phyloP scores from a whole-genome alignment of 179 eudicot genomes.

The Kewa caespitosa region DNA sequence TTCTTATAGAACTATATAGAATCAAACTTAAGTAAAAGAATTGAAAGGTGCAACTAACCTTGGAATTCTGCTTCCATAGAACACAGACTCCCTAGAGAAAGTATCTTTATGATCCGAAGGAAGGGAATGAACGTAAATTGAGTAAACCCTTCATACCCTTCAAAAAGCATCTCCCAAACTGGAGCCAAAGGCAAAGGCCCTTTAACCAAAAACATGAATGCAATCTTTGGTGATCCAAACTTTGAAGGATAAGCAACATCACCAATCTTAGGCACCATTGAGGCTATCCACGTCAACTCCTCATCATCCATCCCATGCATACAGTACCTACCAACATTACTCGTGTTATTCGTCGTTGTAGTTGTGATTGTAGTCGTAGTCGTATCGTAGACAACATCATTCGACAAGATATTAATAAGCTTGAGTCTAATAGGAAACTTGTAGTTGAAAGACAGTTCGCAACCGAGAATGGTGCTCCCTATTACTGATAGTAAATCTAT shows the following conservation, averaged over 20 bases:
- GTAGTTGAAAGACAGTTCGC: too few relatives aligned
- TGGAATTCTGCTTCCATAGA: constrained; percentile 41
- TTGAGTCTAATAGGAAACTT: too few relatives aligned
- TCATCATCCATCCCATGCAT: constrained; percentile 59
- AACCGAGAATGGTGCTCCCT: too few relatives aligned
- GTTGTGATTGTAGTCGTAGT: too few relatives aligned
- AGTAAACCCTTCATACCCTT: constrained; percentile 35
- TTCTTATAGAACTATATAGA: too few relatives aligned
- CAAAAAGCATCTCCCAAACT: constrained; percentile 44
- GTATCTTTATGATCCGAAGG: constrained; percentile 38
- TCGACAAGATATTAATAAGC: too few relatives aligned
- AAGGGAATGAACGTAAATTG: constrained; percentile 41
- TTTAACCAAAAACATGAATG: constrained; percentile 44
- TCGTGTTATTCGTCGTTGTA: background rate
- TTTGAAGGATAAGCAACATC: constrained; percentile 11
- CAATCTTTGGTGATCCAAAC: constrained; percentile 28
- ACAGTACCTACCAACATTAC: constrained; percentile 4
- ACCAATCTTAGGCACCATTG: constrained; percentile 31
- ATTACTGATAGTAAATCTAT: too few relatives aligned
- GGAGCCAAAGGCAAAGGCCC: constrained; percentile 42
- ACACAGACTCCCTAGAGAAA: constrained; percentile 29
- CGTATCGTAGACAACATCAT: too few relatives aligned
- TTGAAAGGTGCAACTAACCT: constrained; percentile 29
- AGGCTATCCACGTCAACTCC: constrained; percentile 59
- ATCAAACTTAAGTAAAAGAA: background rate